Evolutionary conservation across 257 asterid genomes (phyloP).

Genomic region (Solanum ossicruentum): DNA sequence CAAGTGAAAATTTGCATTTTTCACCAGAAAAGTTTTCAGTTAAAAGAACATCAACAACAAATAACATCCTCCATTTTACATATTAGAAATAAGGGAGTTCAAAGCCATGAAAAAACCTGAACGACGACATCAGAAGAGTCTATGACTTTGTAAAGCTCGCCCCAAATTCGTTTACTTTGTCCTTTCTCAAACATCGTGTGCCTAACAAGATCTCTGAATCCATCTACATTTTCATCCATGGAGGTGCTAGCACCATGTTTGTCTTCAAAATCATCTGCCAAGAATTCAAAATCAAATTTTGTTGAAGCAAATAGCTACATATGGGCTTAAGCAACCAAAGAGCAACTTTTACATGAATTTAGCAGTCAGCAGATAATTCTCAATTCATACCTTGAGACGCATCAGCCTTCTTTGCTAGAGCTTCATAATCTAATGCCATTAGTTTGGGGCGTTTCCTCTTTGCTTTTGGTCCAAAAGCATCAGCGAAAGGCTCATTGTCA

Average conservation of each 20-base stretch:
- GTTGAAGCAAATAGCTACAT: background rate
- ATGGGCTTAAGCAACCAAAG: background rate
- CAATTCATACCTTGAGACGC: slow-evolving; percentile 70
- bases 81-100: background rate
- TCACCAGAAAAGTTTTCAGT: background rate
- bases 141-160: slow-evolving; percentile 96
- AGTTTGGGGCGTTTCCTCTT: slow-evolving; percentile 83
- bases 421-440: slow-evolving; percentile 58
- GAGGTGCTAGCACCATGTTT: slow-evolving; percentile 54
- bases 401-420: slow-evolving; percentile 69
- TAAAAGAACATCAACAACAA: background rate
- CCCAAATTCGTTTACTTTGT: slow-evolving; percentile 99
- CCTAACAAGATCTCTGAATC: slow-evolving; percentile 79
- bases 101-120: slow-evolving; percentile 37
- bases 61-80: background rate
- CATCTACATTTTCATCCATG: slow-evolving; percentile 60
- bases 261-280: slow-evolving; percentile 63
- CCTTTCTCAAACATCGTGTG: slow-evolving; percentile 95
- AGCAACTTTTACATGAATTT: background rate
- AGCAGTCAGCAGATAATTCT: background rate
- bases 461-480: slow-evolving; percentile 78
- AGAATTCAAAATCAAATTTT: background rate
- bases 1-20: background rate
- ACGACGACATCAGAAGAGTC: slow-evolving; percentile 96
- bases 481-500: slow-evolving; percentile 80